These are phyloP conservation scores for Solanum hybrid DNA, from an alignment of 305 asterid genomes.

Conservation along the genomic window DNA sequence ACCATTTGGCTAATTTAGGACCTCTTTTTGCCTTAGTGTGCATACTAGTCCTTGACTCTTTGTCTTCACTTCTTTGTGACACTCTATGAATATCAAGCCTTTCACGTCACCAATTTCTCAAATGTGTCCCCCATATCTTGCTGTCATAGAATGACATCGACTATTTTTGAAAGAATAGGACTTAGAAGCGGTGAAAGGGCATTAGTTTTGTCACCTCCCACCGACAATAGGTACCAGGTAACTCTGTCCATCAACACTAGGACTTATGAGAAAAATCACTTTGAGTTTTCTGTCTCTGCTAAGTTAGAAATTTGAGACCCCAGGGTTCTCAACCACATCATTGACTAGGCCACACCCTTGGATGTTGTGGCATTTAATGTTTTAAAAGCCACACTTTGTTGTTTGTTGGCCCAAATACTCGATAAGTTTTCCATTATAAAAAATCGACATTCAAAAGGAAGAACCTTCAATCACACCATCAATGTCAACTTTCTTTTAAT, in stretches of 20 bases:
- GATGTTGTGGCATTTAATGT: not conserved
- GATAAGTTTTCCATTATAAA: too few relatives aligned
- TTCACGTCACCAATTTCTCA: not conserved
- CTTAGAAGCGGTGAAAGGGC: not conserved
- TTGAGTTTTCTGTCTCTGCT: not conserved
- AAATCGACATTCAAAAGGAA: not conserved
- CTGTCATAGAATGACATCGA: not conserved
- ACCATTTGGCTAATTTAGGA: too few relatives aligned
- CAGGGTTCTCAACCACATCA: not conserved
- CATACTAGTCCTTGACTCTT: too few relatives aligned
- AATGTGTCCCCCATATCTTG: not conserved
- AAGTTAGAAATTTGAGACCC: too few relatives aligned
- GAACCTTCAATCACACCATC: not conserved
- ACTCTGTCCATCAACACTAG: not conserved
- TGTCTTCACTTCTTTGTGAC: too few relatives aligned
- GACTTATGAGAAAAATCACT: too few relatives aligned
- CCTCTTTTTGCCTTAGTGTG: too few relatives aligned
- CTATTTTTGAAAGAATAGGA: too few relatives aligned
- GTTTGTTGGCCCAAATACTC: not conserved
- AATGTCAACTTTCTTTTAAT: not conserved
- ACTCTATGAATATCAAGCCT: too few relatives aligned
- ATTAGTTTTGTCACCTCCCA: not conserved
- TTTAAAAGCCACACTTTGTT: not conserved
- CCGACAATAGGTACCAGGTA: not conserved
- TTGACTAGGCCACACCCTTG: not conserved